These are phyloP conservation scores for Globisporangium perplexum DNA, from an alignment of 352 stramenopile species.

Conservation along the genomic window DNA sequence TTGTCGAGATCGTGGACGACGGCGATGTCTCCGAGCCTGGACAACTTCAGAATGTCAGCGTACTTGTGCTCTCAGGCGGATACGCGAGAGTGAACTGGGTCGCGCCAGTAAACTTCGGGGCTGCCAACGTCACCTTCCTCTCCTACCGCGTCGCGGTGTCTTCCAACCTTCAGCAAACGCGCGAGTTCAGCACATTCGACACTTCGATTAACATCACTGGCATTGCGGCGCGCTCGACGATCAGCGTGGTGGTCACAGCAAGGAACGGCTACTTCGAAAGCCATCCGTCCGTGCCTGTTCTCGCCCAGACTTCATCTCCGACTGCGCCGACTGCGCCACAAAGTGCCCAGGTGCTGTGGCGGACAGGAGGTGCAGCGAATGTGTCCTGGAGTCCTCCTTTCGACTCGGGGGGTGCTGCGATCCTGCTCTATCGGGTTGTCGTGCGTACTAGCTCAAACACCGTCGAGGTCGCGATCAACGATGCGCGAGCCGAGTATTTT, in stretches of 20 bases:
- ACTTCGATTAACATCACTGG: constrained; percentile 16
- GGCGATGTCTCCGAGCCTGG: constrained; percentile 37
- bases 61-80: constrained; percentile 21
- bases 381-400: constrained; percentile 36
- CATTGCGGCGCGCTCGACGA: constrained; percentile 22
- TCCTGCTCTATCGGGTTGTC: constrained; percentile 29
- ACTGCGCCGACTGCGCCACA: constrained; percentile 23
- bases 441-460: constrained; percentile 7
- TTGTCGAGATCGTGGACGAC: constrained; percentile 48
- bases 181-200: constrained; percentile 14
- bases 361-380: constrained; percentile 35
- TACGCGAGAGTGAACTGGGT: constrained; percentile 25
- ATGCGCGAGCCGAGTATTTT: constrained; percentile 1
- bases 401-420: constrained; percentile 30
- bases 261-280: constrained; percentile 19
- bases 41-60: constrained; percentile 13
- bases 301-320: constrained; percentile 18
- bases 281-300: constrained; percentile 9
- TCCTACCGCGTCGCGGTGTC: constrained; percentile 22
- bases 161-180: constrained; percentile 8
- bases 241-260: constrained; percentile 26
- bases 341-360: constrained; percentile 16
- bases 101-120: constrained; percentile 23
- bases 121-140: constrained; percentile 20
- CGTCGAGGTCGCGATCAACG: constrained; percentile 2